Percentiles rank a stretch among this genome's conserved stretches.
These are phyloP conservation scores for Fonsecaea pugnacius DNA, from an alignment of 2,329 filamentous ascomycete species.

Conservation along the genomic window DNA sequence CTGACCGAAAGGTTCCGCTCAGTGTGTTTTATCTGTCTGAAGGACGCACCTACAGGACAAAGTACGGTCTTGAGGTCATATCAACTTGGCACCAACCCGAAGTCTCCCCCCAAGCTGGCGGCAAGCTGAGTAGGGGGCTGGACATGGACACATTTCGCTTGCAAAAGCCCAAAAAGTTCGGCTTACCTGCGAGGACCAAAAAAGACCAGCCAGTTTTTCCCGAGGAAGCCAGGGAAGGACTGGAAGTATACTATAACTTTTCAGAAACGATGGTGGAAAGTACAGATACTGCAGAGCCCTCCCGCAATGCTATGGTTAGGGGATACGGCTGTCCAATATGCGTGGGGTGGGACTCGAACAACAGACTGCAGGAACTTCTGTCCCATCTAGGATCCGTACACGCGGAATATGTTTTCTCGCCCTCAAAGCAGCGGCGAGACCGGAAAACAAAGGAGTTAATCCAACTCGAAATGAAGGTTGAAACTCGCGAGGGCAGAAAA, in stretches of 20 bases:
- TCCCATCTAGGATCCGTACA: conserved; percentile 36
- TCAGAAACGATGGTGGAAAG: not conserved
- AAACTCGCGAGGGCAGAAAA: conserved; percentile 3
- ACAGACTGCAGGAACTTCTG: conserved; percentile 30
- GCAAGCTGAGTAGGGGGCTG: conserved; percentile 11
- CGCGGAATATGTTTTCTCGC: conserved; percentile 31
- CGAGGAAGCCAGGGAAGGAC: not conserved
- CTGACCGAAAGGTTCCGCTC: conserved; percentile 31
- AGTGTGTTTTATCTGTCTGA: conserved; percentile 35
- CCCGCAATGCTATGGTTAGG: conserved; percentile 22
- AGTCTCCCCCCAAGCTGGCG: not conserved
- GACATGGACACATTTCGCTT: conserved; percentile 25
- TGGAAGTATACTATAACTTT: conserved; percentile 29
- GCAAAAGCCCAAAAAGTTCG: not conserved
- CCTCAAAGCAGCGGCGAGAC: conserved; percentile 24
- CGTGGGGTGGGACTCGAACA: conserved; percentile 16
- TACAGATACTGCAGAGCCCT: conserved; percentile 14
- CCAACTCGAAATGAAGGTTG: conserved; percentile 30
- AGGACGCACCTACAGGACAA: conserved; percentile 34
- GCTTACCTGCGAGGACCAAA: not conserved
- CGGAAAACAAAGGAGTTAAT: conserved; percentile 10
- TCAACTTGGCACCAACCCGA: conserved; percentile 30
- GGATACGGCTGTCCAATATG: conserved; percentile 36
- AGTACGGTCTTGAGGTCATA: conserved; percentile 37
- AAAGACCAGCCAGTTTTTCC: conserved; percentile 1